Evolutionary conservation across 192 early-diverging fungal species (phyloP).

Genomic region (Gryganskiella cystojenkinii): DNA sequence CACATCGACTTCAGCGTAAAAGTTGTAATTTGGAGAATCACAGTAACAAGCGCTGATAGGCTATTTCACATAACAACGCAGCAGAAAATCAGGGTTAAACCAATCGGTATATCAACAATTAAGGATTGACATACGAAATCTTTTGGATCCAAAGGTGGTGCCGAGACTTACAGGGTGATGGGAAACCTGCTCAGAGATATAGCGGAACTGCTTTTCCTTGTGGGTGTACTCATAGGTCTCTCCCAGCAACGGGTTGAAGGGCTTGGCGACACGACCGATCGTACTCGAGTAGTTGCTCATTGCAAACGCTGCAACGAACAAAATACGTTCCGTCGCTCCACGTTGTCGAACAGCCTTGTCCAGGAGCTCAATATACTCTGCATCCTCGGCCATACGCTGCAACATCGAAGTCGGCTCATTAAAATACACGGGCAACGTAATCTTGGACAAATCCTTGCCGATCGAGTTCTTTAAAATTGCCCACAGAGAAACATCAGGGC

Average conservation of each 20-base stretch:
- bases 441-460: conserved; percentile 85
- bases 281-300: conserved; percentile 90
- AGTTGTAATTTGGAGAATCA: conserved; percentile 82
- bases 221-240: conserved; percentile 91
- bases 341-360: conserved; percentile 76
- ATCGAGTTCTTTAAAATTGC: conserved; percentile 89
- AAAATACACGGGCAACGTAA: conserved; percentile 90
- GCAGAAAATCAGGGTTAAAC: background rate
- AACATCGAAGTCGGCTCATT: conserved; percentile 90
- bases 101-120: background rate
- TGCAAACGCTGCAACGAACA: conserved; percentile 88
- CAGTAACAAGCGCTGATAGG: conserved; percentile 90
- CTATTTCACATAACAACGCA: conserved; percentile 27
- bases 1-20: conserved; percentile 89
- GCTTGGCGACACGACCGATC: conserved; percentile 84
- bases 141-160: background rate
- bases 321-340: conserved; percentile 68
- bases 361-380: conserved; percentile 87
- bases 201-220: conserved; percentile 81
- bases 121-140: no score
- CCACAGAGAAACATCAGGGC: conserved; percentile 85
- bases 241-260: conserved; percentile 91
- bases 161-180: conserved; percentile 85
- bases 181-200: conserved; percentile 88
- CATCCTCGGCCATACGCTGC: conserved; percentile 88